These are phyloP conservation scores for Hymenoscyphus fraxineus DNA, from an alignment of 2,329 filamentous ascomycete species.

Conservation along the genomic window DNA sequence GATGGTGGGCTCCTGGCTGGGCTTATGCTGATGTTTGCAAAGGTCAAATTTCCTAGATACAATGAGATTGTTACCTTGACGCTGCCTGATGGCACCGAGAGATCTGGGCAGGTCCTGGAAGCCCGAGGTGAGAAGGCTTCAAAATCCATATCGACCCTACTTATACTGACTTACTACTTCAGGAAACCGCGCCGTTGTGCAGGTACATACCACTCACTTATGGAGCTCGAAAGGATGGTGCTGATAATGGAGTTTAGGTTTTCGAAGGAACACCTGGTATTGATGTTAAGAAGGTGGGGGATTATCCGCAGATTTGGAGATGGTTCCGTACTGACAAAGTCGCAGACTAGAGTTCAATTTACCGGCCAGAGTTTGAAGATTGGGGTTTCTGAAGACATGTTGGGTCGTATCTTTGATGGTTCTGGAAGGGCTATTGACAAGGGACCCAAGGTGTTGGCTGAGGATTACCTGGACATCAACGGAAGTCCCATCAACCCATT, in stretches of 20 bases:
- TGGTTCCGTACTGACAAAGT: slow-evolving; percentile 15
- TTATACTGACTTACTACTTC: slow-evolving; percentile 19
- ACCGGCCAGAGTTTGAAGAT: slow-evolving; percentile 96
- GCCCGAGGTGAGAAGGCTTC: slow-evolving; percentile 68
- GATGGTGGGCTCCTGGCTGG: neutral
- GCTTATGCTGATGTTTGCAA: slow-evolving; percentile 26
- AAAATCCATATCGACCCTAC: slow-evolving; percentile 9
- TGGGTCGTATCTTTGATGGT: slow-evolving; percentile 97
- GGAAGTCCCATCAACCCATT: slow-evolving; percentile 98
- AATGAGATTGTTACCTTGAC: slow-evolving; percentile 98
- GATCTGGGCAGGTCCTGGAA: slow-evolving; percentile 94
- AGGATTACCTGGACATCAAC: slow-evolving; percentile 99
- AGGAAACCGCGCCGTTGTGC: slow-evolving; percentile 93
- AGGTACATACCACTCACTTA: slow-evolving; percentile 53
- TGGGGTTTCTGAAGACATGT: slow-evolving; percentile 98
- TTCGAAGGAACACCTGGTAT: slow-evolving; percentile 97
- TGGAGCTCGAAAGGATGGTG: neutral
- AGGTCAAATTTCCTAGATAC: slow-evolving; percentile 97
- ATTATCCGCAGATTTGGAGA: neutral
- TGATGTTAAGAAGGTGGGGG: slow-evolving; percentile 89
- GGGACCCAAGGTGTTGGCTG: slow-evolving; percentile 93
- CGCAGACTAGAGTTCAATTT: slow-evolving; percentile 92
- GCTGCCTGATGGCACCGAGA: slow-evolving; percentile 88
- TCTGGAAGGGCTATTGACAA: slow-evolving; percentile 98
- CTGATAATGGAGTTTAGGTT: slow-evolving; percentile 56